Evolutionary conservation across 139 green algal genomes (phyloP).

Genomic region (Yamagishiella unicocca): DNA sequence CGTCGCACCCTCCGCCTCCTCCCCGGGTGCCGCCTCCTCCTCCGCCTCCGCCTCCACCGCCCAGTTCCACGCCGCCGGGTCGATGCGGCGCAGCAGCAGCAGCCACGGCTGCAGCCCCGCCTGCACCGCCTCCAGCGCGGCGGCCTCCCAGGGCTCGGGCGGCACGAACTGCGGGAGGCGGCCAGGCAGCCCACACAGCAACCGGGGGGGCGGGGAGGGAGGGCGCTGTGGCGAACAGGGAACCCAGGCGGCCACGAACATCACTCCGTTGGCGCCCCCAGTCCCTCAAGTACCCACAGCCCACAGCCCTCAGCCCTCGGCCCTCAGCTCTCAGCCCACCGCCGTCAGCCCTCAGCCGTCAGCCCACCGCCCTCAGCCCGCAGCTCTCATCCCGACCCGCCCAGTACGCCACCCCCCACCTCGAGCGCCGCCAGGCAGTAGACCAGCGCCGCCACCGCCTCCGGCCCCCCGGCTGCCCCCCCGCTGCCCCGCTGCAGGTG

Average conservation of each 20-base stretch:
- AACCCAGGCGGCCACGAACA: too few species aligned
- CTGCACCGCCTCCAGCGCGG: background rate
- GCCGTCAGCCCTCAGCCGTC: too few species aligned
- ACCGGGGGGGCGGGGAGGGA: background rate
- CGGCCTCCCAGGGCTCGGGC: slow-evolving; percentile 17
- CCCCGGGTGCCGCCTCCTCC: too few species aligned
- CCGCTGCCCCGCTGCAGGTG: background rate
- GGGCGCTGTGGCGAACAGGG: background rate
- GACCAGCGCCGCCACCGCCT: background rate
- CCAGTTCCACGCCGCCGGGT: background rate
- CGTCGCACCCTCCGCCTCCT: background rate
- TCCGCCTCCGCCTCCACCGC: background rate
- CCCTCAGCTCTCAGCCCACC: too few species aligned
- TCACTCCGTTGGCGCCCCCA: too few species aligned
- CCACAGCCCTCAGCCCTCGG: too few species aligned
- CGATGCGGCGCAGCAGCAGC: background rate
- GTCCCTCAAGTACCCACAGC: too few species aligned
- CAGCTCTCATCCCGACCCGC: too few species aligned
- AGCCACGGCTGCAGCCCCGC: slow-evolving; percentile 5
- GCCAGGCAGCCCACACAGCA: background rate
- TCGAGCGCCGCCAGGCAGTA: slow-evolving; percentile 14
- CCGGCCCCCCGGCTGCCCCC: background rate
- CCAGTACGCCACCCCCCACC: background rate
- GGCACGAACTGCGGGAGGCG: background rate
- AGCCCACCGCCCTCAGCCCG: too few species aligned